Evolutionary conservation across 176 grass and related monocot species (phyloP), one percentile per base, ranked within the genome.

Genomic region (Lolium perenne): DNA sequence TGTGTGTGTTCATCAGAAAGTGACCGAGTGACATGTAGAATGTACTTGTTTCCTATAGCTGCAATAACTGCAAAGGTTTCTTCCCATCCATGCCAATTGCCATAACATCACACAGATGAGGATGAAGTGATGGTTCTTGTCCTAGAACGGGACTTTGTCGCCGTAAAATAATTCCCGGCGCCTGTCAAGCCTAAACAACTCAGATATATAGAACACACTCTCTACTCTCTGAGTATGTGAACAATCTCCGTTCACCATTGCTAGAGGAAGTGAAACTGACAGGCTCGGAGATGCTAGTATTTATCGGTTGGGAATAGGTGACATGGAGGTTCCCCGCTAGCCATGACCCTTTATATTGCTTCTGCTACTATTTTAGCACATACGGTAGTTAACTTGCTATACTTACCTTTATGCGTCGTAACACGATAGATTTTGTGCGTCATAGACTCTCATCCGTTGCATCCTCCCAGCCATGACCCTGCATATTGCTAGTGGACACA

Each of bases 121-220:
- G 55, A 57, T 20, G 55, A 57, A 57, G 18, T 2, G 18, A 8
- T 8, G 0, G 2, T 20, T 2, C 1, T 57, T 0, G 32, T 38
- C 0, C 0, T 9, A 1, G 6, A 1, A n/a, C 17, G 18, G 1
- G 8, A 4, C 8, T 0, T 7, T 0, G 0, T 9, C 0, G 1
- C 20, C 0, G n/a, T 48, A 49, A 7, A 14, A 35, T 51, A 38
- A 13, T 73, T 83, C 53, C 67, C 13, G 67, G 25, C 25, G 5
- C 21, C 67, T 43, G 17, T 22, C 53, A 20, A 83, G 15, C 53
- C 80, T 71, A 72, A 32, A 0, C 20, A 40, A 6, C 17, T 38
- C 11, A n/a, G 7, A 10, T 50, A 55, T 55, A 23, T 10, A 35
- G 6, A 43, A 43, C 67, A 45, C 38, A n/a, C 3, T 53, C 1